Conservation (phyloP, 2,329 filamentous ascomycete species). For the Claviceps cyperi region DNA sequence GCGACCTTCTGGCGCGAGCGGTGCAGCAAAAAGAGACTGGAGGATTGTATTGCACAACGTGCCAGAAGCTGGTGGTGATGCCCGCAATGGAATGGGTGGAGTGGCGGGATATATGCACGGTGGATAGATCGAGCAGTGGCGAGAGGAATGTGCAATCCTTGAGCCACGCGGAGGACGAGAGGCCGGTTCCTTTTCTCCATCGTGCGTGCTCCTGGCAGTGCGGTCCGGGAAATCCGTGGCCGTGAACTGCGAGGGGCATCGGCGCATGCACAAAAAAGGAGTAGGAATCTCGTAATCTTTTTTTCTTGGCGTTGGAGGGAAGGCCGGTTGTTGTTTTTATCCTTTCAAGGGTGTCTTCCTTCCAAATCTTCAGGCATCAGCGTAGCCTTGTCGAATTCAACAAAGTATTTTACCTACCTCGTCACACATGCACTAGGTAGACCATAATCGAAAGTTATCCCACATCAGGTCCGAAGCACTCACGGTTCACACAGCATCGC, state of each 20-base stretch:
- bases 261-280: not conserved
- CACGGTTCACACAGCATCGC: no score
- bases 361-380: not conserved
- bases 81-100: slow-evolving; percentile 47
- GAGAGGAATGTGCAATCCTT: slow-evolving; percentile 11
- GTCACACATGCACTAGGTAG: no score
- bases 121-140: slow-evolving; percentile 4
- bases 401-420: not conserved
- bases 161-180: slow-evolving; percentile 20
- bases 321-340: not conserved
- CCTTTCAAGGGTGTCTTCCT: not conserved
- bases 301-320: not conserved
- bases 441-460: no score
- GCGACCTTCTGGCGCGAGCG: slow-evolving; percentile 25
- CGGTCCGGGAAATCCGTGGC: slow-evolving; percentile 17
- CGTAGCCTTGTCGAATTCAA: not conserved
- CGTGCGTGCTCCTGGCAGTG: slow-evolving; percentile 38
- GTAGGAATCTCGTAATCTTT: not conserved
- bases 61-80: slow-evolving; percentile 31
- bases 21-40: slow-evolving; percentile 30
- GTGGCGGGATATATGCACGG: slow-evolving; percentile 34
- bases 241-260: not conserved
- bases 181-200: slow-evolving; percentile 30
- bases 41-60: slow-evolving; percentile 36
- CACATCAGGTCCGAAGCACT: no score